Conservation (phyloP, 345 rosid genomes). For the Eucalyptus shirleyi region DNA sequence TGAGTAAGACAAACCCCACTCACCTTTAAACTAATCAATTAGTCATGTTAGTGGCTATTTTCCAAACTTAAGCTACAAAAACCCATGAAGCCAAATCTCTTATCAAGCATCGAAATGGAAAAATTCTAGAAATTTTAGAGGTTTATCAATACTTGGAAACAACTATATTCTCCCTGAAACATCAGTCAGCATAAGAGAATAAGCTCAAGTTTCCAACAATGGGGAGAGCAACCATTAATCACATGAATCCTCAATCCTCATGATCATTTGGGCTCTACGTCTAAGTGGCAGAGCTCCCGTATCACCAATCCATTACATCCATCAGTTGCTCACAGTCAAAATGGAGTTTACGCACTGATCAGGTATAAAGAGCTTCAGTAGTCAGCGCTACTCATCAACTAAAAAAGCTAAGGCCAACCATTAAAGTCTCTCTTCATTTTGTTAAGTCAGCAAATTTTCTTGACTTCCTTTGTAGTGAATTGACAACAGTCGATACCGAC, state of each 20-base stretch:
- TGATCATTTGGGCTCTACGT: background rate
- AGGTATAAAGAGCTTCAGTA: background rate
- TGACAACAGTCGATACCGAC: rapidly evolving
- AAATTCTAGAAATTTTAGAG: background rate
- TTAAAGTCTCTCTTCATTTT: background rate
- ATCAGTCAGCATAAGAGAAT: background rate
- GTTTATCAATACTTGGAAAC: background rate
- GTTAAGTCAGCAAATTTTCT: background rate
- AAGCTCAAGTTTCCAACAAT: background rate
- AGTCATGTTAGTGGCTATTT: background rate
- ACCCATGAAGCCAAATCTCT: background rate
- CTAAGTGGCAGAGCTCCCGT: background rate
- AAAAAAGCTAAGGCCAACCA: background rate
- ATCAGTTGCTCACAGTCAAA: background rate
- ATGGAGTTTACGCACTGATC: background rate
- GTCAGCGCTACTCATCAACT: background rate
- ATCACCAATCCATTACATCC: background rate
- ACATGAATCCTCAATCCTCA: background rate
- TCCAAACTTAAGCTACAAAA: background rate
- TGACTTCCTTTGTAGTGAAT: background rate
- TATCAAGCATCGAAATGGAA: background rate
- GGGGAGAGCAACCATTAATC: background rate
- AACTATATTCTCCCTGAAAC: background rate
- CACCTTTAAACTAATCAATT: background rate
- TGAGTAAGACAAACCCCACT: background rate